These are phyloP conservation scores for Fusarium annulatum DNA, from an alignment of 2,329 filamentous ascomycete genomes.

Conservation along the genomic window DNA sequence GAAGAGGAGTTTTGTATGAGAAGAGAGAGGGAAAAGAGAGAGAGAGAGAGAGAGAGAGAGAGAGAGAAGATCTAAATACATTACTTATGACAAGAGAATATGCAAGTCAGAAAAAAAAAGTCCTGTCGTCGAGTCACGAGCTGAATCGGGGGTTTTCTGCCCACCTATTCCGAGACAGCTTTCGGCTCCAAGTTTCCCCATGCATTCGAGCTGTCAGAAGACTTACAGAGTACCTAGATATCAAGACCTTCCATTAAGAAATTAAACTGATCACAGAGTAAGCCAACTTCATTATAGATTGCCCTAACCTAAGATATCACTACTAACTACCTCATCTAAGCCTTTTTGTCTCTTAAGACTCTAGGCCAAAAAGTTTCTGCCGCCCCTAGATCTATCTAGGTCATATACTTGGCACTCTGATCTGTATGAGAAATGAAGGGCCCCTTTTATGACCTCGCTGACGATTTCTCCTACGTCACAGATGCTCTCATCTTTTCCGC, in stretches of 20 bases:
- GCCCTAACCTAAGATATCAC: background rate
- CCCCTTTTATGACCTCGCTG: background rate
- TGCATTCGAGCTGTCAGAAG: background rate
- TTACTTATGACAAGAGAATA: background rate
- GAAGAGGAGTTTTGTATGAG: background rate
- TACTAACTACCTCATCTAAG: background rate
- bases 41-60: background rate
- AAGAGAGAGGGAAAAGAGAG: background rate
- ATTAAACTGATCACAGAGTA: background rate
- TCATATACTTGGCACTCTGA: background rate
- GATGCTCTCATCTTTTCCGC: background rate
- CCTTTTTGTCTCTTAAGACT: background rate
- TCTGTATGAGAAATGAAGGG: background rate
- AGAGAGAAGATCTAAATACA: background rate
- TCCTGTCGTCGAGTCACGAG: background rate
- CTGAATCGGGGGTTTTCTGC: conserved; percentile 1
- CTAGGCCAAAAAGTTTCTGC: background rate
- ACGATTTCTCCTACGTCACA: conserved; percentile 3
- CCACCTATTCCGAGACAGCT: background rate
- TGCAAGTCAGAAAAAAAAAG: background rate
- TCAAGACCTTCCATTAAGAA: background rate
- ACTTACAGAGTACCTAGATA: background rate
- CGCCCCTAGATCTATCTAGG: background rate
- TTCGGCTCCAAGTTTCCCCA: background rate
- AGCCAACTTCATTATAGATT: background rate